A percentile compares a stretch with the other conserved stretches of the same genome.
These are phyloP conservation scores for Pseudoturritis turrita DNA, from an alignment of 345 rosid genomes.

Conservation along the genomic window DNA sequence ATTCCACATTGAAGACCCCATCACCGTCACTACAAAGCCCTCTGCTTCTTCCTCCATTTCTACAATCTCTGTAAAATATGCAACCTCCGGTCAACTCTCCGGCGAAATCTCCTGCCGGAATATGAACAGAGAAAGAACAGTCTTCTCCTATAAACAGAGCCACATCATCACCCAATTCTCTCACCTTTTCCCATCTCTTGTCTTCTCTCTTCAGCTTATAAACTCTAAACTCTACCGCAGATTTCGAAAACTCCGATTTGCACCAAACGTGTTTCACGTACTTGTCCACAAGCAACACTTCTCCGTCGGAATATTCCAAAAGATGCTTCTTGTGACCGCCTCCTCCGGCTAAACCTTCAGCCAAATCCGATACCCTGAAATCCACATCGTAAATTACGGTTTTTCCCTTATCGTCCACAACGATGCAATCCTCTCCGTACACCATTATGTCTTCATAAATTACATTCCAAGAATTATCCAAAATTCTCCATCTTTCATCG, in stretches of 20 bases:
- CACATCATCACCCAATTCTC: neutral
- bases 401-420: slow-evolving; percentile 25
- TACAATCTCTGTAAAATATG: slow-evolving; percentile 20
- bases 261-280: slow-evolving; percentile 17
- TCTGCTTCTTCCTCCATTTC: slow-evolving; percentile 26
- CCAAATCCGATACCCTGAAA: slow-evolving; percentile 12
- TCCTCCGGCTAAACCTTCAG: slow-evolving; percentile 27
- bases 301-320: slow-evolving; percentile 11
- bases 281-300: slow-evolving; percentile 27
- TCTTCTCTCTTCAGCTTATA: slow-evolving; percentile 29
- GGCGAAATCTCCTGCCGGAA: slow-evolving; percentile 7
- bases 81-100: slow-evolving; percentile 16
- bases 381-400: slow-evolving; percentile 19
- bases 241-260: neutral
- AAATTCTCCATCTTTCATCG: slow-evolving; percentile 19
- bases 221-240: slow-evolving; percentile 30
- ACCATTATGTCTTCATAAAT: slow-evolving; percentile 22
- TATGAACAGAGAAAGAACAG: slow-evolving; percentile 26
- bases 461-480: slow-evolving; percentile 14
- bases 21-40: neutral
- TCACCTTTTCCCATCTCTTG: slow-evolving; percentile 28
- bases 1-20: slow-evolving; percentile 23
- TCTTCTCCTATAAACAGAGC: slow-evolving; percentile 33
- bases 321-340: slow-evolving; percentile 31
- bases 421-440: slow-evolving; percentile 5